These are phyloP conservation scores for Luffa aegyptiaca DNA, from an alignment of 306 rosid species.

Conservation along the genomic window DNA sequence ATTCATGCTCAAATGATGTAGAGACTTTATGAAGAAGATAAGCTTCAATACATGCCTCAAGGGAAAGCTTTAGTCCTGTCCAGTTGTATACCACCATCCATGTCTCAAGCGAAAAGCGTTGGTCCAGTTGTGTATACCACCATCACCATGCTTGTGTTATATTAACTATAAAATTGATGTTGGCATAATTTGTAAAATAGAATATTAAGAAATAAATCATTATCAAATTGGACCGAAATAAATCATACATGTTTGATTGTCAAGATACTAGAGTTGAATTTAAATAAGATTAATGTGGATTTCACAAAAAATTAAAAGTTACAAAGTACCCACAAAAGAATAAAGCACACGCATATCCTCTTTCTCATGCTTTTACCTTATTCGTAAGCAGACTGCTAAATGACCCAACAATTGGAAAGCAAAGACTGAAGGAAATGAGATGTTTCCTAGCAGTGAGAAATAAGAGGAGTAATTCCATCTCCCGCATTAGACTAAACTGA, in stretches of 20 bases:
- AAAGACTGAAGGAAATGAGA: constrained; percentile 47
- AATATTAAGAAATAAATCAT: background rate
- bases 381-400: background rate
- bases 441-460: constrained; percentile 43
- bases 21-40: too few species aligned
- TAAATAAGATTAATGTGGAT: background rate
- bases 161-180: background rate
- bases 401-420: constrained; percentile 8
- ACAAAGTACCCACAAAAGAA: background rate
- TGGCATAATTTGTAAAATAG: background rate
- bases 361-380: constrained; percentile 5
- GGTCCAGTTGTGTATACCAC: background rate
- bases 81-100: background rate
- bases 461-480: background rate
- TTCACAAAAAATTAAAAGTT: background rate
- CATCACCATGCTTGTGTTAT: background rate
- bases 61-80: background rate
- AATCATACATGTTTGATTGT: background rate
- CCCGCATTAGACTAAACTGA: background rate
- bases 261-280: background rate
- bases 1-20: background rate
- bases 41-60: background rate
- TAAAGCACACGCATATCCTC: background rate
- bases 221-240: background rate
- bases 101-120: background rate